Conservation (phyloP, 106 monocot genomes). For the Phalaenopsis aphrodite region DNA sequence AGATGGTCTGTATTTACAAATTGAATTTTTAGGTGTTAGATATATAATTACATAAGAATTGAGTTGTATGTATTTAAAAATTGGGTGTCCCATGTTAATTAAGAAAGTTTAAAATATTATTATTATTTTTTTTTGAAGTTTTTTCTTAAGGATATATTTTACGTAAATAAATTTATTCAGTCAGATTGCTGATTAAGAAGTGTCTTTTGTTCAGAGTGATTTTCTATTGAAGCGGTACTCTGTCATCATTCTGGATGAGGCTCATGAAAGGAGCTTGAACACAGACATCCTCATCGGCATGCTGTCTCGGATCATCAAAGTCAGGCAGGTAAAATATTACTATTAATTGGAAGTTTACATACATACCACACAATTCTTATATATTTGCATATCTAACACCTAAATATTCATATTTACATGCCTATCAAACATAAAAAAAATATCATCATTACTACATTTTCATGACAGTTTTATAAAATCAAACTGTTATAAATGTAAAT, state of each 20-base stretch:
- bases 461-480: no score
- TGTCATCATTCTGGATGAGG: conserved; percentile 89
- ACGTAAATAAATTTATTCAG: background rate
- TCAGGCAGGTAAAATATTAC: conserved; percentile 48
- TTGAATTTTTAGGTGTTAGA: no score
- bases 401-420: no score
- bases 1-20: no score
- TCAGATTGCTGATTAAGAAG: conserved; percentile 1
- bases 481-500: no score
- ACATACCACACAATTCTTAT: no score
- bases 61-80: background rate
- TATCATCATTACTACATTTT: no score
- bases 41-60: no score
- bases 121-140: background rate
- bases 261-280: conserved; percentile 97
- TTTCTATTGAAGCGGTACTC: conserved; percentile 80
- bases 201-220: conserved; percentile 56
- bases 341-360: no score
- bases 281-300: conserved; percentile 96
- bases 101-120: background rate
- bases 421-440: no score
- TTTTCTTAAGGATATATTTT: background rate
- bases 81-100: background rate
- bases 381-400: no score
- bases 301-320: conserved; percentile 75